Evolutionary conservation across 176 grass and related monocot genomes (phyloP).

Genomic region (Pharus latifolius): DNA sequence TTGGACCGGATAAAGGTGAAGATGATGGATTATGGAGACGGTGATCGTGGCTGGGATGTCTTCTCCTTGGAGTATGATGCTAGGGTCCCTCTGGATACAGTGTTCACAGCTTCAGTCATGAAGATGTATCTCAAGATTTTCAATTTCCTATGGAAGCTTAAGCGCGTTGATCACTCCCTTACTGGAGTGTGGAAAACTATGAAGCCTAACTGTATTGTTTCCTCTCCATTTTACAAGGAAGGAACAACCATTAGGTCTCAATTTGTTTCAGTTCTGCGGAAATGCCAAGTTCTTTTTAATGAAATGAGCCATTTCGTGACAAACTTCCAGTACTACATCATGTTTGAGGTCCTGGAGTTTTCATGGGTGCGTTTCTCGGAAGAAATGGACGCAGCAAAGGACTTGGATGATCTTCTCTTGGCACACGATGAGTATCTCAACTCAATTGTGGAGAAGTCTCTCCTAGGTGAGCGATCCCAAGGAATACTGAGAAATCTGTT

Average conservation of each 20-base stretch:
- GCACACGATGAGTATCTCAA: slow-evolving; percentile 81
- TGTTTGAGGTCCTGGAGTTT: slow-evolving; percentile 97
- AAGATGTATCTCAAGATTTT: slow-evolving; percentile 92
- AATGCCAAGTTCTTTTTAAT: slow-evolving; percentile 91
- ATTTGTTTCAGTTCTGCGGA: slow-evolving; percentile 75
- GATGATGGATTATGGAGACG: slow-evolving; percentile 93
- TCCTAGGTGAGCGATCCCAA: slow-evolving; percentile 68
- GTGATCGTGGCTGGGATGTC: slow-evolving; percentile 88
- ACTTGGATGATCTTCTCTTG: slow-evolving; percentile 84
- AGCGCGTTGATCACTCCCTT: slow-evolving; percentile 74
- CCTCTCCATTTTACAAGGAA: slow-evolving; percentile 78
- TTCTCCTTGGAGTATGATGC: slow-evolving; percentile 95
- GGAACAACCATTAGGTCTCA: slow-evolving; percentile 38
- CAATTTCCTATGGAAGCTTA: slow-evolving; percentile 92
- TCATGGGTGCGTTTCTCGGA: slow-evolving; percentile 86
- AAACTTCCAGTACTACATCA: slow-evolving; percentile 94
- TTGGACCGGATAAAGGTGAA: slow-evolving; percentile 86
- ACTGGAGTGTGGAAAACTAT: slow-evolving; percentile 86
- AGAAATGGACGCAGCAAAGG: slow-evolving; percentile 87
- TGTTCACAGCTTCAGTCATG: slow-evolving; percentile 92
- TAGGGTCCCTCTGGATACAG: slow-evolving; percentile 67
- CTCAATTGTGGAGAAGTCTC: slow-evolving; percentile 85
- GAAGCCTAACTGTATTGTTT: slow-evolving; percentile 93
- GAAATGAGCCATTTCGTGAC: slow-evolving; percentile 98
- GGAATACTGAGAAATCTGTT: slow-evolving; percentile 63